These are phyloP conservation scores for Colletotrichum abscissum DNA, from an alignment of 2,329 filamentous ascomycete genomes.

Conservation along the genomic window DNA sequence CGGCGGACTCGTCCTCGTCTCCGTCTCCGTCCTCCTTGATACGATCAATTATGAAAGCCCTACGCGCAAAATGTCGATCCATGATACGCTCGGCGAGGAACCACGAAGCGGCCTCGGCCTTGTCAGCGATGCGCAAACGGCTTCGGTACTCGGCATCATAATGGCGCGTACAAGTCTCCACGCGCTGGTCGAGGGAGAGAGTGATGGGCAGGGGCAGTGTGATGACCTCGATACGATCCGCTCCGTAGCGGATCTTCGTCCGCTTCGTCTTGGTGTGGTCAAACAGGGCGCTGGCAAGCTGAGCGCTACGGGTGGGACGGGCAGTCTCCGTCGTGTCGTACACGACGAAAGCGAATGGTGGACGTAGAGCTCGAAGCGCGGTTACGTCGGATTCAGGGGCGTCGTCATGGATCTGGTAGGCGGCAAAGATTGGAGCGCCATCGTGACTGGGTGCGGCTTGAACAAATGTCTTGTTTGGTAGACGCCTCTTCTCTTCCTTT, in stretches of 20 bases:
- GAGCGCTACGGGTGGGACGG: not conserved
- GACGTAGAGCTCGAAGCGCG: not conserved
- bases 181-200: not conserved
- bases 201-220: not conserved
- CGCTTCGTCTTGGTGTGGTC: not conserved
- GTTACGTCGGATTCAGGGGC: not conserved
- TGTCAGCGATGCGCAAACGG: not conserved
- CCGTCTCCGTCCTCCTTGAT: not conserved
- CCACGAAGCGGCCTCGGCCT: not conserved
- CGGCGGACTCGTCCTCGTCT: no score
- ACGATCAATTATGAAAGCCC: not conserved
- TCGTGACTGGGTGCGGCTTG: constrained; percentile 8
- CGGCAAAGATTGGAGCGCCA: not conserved
- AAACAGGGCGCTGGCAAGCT: not conserved
- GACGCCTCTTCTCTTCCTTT: no score
- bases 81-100: constrained; percentile 14
- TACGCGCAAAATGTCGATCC: not conserved
- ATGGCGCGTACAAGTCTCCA: not conserved
- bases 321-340: not conserved
- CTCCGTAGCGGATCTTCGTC: no score
- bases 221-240: constrained; percentile 2
- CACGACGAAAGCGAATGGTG: not conserved
- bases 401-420: not conserved
- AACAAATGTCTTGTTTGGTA: not conserved
- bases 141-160: not conserved